Conservation (phyloP, 2,329 filamentous ascomycete genomes). For the Exserohilum turcica region DNA sequence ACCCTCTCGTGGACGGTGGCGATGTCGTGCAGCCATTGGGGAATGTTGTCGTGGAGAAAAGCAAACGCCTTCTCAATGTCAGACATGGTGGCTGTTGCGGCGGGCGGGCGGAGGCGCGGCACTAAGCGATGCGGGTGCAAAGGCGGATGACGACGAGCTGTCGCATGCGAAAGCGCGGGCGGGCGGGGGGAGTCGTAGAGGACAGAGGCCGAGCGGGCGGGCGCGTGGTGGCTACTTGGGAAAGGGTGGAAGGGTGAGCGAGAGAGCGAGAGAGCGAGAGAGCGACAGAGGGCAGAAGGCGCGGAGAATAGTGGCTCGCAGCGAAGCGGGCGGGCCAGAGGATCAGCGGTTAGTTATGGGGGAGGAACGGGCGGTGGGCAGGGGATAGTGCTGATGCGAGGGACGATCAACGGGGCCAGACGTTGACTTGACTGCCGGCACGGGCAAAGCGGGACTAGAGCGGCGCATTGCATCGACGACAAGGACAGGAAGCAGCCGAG, state of each 20-base stretch:
- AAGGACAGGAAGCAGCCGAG: slow-evolving; percentile 19
- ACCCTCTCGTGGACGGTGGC: slow-evolving; percentile 40
- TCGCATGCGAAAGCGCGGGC: slow-evolving; percentile 5
- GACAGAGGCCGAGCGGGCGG: too few relatives aligned
- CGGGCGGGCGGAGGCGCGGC: slow-evolving; percentile 2
- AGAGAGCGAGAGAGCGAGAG: neutral
- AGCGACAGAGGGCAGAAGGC: slow-evolving; percentile 2
- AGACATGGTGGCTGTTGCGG: slow-evolving; percentile 38
- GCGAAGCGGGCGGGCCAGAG: slow-evolving; percentile 1
- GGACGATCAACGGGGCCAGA: slow-evolving; percentile 37
- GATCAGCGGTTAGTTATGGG: slow-evolving; percentile 29
- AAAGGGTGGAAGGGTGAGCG: too few relatives aligned
- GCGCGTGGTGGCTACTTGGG: too few relatives aligned
- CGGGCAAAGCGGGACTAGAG: slow-evolving; percentile 32
- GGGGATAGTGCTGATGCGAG: slow-evolving; percentile 29
- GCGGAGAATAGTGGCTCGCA: slow-evolving; percentile 14
- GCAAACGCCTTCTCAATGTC: slow-evolving; percentile 47
- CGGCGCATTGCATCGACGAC: slow-evolving; percentile 33
- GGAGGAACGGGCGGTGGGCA: slow-evolving; percentile 32
- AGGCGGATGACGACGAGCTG: slow-evolving; percentile 1
- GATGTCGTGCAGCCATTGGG: slow-evolving; percentile 46
- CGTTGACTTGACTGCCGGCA: slow-evolving; percentile 21
- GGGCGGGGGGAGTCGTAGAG: slow-evolving; percentile 3
- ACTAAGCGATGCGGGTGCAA: slow-evolving; percentile 4
- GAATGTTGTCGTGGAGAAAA: slow-evolving; percentile 46